phyloP scores from a whole-genome alignment of 495 filamentous ascomycete genomes.

The Parmelia sp. region DNA sequence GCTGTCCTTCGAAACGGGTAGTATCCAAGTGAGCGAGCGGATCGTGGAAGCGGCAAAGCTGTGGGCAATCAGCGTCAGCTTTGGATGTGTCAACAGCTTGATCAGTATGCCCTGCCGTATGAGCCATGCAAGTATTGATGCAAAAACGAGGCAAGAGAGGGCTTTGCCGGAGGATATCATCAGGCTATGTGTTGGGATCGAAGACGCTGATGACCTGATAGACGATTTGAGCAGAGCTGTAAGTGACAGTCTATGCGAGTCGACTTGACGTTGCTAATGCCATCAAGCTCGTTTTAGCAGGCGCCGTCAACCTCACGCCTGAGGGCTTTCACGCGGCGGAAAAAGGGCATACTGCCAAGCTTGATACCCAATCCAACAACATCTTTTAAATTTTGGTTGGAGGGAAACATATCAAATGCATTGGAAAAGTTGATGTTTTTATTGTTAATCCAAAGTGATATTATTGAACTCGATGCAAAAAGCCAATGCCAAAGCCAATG shows the following conservation, averaged over 20 bases:
- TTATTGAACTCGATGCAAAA: neutral
- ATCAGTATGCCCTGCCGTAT: conserved; percentile 99
- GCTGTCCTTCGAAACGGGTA: conserved; percentile 90
- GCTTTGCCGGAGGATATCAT: conserved; percentile 96
- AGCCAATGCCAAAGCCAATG: no score
- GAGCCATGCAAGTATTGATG: conserved; percentile 98
- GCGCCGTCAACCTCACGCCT: conserved; percentile 76
- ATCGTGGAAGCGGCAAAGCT: conserved; percentile 89
- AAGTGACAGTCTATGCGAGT: conserved; percentile 38
- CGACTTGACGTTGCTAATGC: conserved; percentile 10
- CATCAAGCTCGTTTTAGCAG: conserved; percentile 79
- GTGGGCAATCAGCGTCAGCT: conserved; percentile 93
- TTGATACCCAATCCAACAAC: conserved; percentile 24
- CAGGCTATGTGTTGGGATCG: conserved; percentile 90
- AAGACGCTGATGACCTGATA: conserved; percentile 86
- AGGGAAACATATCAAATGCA: neutral
- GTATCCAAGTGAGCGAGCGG: conserved; percentile 70
- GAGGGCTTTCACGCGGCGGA: conserved; percentile 63
- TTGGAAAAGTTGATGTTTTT: neutral
- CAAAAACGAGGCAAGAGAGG: conserved; percentile 81
- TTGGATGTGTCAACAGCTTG: conserved; percentile 95
- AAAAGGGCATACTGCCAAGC: conserved; percentile 18
- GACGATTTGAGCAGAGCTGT: conserved; percentile 87
- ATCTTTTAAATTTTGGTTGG: conserved; percentile 25
- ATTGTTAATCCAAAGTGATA: neutral